Base-by-base conservation (phyloP, 2,329 filamentous ascomycete genomes). In the Chalaropsis thielavioides region DNA sequence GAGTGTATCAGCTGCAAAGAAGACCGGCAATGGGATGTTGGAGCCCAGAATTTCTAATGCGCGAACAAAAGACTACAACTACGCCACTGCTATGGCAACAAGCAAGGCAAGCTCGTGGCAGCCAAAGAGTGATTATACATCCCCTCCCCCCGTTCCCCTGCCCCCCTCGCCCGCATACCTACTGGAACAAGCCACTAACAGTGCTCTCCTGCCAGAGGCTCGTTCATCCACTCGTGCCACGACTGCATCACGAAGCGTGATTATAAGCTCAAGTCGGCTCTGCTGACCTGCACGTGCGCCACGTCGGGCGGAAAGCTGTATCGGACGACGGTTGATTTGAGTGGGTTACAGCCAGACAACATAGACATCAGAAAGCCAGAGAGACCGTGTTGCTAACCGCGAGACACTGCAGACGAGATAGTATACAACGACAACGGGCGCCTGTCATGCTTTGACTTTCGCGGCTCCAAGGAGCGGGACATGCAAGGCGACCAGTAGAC, bases 71-170 rank as follows among this genome's bases (percentile, higher is more conserved):
- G 62, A 24, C 51, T 64, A 1, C 22, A 17, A 22, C 49, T 64
- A 7, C 62, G 49, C 46, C n/a, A 64, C 22, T 64, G 62, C n/a
- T 64, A 64, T 24, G 62, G 35, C n/a, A 64, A 64, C 54, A 27
- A 64, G 3, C 49, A 64, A n/a, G 62, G 62, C 8, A 40, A 44
- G 17, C 49, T 64, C 59, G 62, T 64, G 11, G 31, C 62, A 10
- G 41, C 19, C 17, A 15, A 56, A 24, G 24, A 64, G 62, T 64
- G 41, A 44, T 54, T 13, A 6, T 0, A 40, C 6, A 31, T 31
- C 35, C 35, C 35, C 35, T 38, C 35, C 10, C 35, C 35, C 3
- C 2, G 31, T 31, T n/a, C 15, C 17, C 24, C 24, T 8, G 5
- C n/a, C n/a, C n/a, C n/a, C n/a, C n/a, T n/a, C n/a, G n/a, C 19